Percentiles rank a stretch among this genome's conserved stretches.
These are phyloP conservation scores for Xylaria sp. DNA, from an alignment of 2,329 filamentous ascomycete genomes.

Conservation along the genomic window DNA sequence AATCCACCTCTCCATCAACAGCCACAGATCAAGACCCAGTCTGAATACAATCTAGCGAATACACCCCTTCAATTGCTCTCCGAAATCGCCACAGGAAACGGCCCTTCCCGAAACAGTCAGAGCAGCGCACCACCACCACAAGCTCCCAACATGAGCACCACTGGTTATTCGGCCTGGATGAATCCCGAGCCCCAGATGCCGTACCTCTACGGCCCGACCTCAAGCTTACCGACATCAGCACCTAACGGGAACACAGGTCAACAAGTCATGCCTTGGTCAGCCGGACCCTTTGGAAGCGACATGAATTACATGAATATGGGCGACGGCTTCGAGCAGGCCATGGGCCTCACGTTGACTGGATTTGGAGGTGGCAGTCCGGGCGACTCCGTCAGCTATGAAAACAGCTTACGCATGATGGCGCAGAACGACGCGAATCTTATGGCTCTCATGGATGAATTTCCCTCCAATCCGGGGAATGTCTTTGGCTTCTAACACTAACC, in stretches of 20 bases:
- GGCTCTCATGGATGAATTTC: constrained; percentile 36
- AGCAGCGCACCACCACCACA: constrained; percentile 29
- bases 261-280: constrained; percentile 48
- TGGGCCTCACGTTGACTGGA: constrained; percentile 56
- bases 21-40: constrained; percentile 41
- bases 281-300: constrained; percentile 46
- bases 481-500: constrained; percentile 16
- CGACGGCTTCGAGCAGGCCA: constrained; percentile 57
- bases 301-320: constrained; percentile 53
- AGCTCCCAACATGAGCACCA: constrained; percentile 41
- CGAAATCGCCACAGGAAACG: constrained; percentile 63
- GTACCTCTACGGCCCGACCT: constrained; percentile 52
- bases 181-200: constrained; percentile 45
- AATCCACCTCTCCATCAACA: constrained; percentile 36
- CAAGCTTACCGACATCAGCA: constrained; percentile 31
- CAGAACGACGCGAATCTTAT: constrained; percentile 43
- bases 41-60: constrained; percentile 54
- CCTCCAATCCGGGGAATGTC: not conserved
- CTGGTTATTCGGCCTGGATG: constrained; percentile 42
- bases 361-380: constrained; percentile 48
- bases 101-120: constrained; percentile 46
- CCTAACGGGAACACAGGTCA: constrained; percentile 15
- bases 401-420: constrained; percentile 45
- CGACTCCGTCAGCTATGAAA: constrained; percentile 41
- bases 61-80: constrained; percentile 68